Conservation (phyloP, 108 stramenopile genomes). For the Schizochytrium sp. region DNA sequence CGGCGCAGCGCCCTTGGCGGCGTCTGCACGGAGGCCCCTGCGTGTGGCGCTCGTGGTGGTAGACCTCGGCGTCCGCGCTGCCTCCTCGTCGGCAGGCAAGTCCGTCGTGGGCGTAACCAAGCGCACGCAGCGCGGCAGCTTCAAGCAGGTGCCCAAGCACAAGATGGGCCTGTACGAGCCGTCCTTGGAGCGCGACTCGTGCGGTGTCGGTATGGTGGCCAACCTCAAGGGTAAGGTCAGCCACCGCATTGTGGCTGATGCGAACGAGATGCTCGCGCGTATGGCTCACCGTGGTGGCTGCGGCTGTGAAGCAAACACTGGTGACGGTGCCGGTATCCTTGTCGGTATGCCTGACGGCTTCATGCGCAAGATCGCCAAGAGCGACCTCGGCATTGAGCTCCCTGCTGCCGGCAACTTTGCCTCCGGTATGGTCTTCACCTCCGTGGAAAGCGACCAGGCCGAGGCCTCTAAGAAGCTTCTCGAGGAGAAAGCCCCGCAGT, state of each 20-base stretch:
- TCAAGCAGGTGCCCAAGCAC: slow-evolving; percentile 35
- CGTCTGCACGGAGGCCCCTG: not conserved
- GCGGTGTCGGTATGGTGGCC: slow-evolving; percentile 96
- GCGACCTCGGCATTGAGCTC: slow-evolving; percentile 82
- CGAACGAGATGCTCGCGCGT: not conserved
- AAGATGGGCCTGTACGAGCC: slow-evolving; percentile 73
- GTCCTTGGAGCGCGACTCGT: slow-evolving; percentile 90
- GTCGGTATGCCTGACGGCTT: slow-evolving; percentile 95
- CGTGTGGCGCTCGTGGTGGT: slow-evolving; percentile 32
- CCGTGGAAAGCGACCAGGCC: slow-evolving; percentile 83
- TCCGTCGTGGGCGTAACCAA: not conserved
- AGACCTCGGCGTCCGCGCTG: not conserved
- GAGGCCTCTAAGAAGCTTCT: slow-evolving; percentile 84
- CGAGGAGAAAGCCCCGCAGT: slow-evolving; percentile 83
- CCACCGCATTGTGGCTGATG: slow-evolving; percentile 84
- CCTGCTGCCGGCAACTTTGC: slow-evolving; percentile 88
- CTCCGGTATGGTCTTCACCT: slow-evolving; percentile 93
- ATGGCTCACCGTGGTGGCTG: slow-evolving; percentile 68
- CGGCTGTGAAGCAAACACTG: slow-evolving; percentile 81
- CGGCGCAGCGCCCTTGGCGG: not conserved
- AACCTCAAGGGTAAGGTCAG: slow-evolving; percentile 78
- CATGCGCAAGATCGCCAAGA: slow-evolving; percentile 86
- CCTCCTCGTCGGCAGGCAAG: not conserved
- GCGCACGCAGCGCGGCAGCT: slow-evolving; percentile 42
- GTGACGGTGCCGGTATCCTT: slow-evolving; percentile 95